Evolutionary conservation across 306 rosid species (phyloP).

Genomic region (Cucurbita maxima): DNA sequence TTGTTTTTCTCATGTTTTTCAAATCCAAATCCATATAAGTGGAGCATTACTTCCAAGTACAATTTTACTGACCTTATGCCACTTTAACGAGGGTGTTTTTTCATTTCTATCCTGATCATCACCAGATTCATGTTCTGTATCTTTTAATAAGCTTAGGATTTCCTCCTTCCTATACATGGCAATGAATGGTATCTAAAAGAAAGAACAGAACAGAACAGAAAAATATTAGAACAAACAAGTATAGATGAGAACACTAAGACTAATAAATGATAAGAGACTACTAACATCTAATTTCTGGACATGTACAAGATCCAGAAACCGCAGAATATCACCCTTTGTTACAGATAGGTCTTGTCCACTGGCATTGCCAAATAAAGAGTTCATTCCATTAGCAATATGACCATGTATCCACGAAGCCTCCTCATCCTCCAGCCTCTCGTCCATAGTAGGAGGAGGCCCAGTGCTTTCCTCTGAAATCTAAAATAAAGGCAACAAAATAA

Average conservation of each 20-base stretch:
- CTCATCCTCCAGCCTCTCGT: conserved; percentile 62
- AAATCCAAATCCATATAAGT: background rate
- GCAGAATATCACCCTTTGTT: conserved; percentile 42
- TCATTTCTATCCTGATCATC: conserved; percentile 49
- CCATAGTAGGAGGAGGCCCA: conserved; percentile 47
- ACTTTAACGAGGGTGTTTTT: conserved; percentile 47
- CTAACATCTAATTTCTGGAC: conserved; percentile 85
- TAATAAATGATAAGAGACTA: conserved; percentile 7
- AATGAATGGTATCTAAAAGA: conserved; percentile 67
- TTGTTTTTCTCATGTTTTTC: background rate
- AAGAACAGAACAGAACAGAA: conserved; percentile 4
- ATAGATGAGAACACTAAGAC: conserved; percentile 6
- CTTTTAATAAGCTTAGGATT: conserved; percentile 66
- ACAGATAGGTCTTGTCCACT: conserved; percentile 31
- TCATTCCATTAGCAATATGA: conserved; percentile 42
- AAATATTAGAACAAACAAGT: conserved; percentile 11
- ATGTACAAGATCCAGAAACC: conserved; percentile 82
- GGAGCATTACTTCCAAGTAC: background rate
- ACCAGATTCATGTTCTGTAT: conserved; percentile 37
- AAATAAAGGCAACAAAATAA: conserved; percentile 1
- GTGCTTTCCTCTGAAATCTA: conserved; percentile 77
- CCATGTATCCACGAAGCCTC: conserved; percentile 63
- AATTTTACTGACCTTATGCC: conserved; percentile 66
- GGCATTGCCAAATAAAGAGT: conserved; percentile 52
- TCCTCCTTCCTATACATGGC: conserved; percentile 93